Conservation (phyloP, 345 rosid genomes). For the Laguncularia racemosa region DNA sequence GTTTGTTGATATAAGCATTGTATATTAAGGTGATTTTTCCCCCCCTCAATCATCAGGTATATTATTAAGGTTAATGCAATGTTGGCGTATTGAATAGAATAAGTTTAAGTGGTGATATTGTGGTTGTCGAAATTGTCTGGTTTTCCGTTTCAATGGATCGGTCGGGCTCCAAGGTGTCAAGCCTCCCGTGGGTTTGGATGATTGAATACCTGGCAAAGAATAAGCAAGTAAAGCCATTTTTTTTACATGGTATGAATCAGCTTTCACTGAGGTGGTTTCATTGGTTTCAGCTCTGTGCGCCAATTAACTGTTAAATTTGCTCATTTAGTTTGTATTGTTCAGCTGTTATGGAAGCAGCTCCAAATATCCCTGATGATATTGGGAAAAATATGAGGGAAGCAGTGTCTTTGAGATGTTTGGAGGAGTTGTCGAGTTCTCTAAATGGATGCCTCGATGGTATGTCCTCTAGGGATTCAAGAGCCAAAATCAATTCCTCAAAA, state of each 20-base stretch:
- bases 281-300: neutral
- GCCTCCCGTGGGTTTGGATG: constrained; percentile 44
- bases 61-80: too few relatives aligned
- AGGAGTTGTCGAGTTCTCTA: constrained; percentile 29
- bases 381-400: constrained; percentile 31
- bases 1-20: too few relatives aligned
- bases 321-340: constrained; percentile 2
- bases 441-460: constrained; percentile 7
- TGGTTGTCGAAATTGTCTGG: too few relatives aligned
- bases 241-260: constrained; percentile 31
- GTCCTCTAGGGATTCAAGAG: constrained; percentile 14
- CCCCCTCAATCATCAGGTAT: too few relatives aligned
- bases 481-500: constrained; percentile 20
- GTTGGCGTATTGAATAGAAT: too few relatives aligned
- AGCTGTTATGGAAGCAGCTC: constrained; percentile 42
- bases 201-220: constrained; percentile 44
- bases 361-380: constrained; percentile 21
- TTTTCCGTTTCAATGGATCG: constrained; percentile 4
- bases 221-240: constrained; percentile 21
- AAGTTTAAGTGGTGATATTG: too few relatives aligned
- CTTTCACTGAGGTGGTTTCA: neutral
- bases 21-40: too few relatives aligned
- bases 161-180: constrained; percentile 9
- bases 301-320: neutral
- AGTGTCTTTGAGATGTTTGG: constrained; percentile 56